Base-by-base conservation (phyloP, 352 stramenopile species). In the Thalassiosira ordinaria region DNA sequence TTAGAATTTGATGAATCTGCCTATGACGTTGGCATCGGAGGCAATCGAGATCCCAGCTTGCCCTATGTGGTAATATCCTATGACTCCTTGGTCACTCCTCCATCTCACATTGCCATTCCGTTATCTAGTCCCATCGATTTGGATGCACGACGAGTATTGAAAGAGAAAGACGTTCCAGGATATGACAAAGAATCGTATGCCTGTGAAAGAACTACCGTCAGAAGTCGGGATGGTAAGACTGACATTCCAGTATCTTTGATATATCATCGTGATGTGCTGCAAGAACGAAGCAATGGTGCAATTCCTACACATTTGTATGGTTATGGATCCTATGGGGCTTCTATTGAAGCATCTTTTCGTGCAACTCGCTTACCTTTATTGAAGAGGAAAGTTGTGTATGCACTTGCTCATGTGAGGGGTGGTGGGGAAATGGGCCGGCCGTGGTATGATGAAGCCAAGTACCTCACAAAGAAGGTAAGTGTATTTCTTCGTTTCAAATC, bases 381-480 rank as follows among this genome's bases (percentile, higher is more conserved):
- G 27, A 96, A 99, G 84, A 91, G 97, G 53, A 97, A 97, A 51
- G 93, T 99, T 27, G 94, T 98, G 44, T 99, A 98, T 82, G 97
- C 92, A 0, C 97, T 99, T 61, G 97, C 97, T 51, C 97, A 99
- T 90, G 96, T 99, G 71, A 91, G 97, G 64, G 97, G 97, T 49
- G 97, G 97, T 67, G 96, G 96, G 62, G 97, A 99, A 86, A 98
- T 98, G 91, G 97, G 97, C n/a, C 90, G 96, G 49, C 94, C 93
- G 29, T 99, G 97, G 97, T 99, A 99, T 76, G 91, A 96, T 69
- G 93, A 98, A 65, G 96, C 95, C 67, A 99, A 99, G 85, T 98
- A 98, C 86, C 92, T 98, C 62, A 95, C 92, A 55, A 99, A 99
- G 90, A 95, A 96, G 67, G n/a, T n/a, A n/a, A n/a, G n/a, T n/a